These are phyloP conservation scores for Pleurotus eryngii DNA, from an alignment of 768 basidiomycete species.

Conservation along the genomic window DNA sequence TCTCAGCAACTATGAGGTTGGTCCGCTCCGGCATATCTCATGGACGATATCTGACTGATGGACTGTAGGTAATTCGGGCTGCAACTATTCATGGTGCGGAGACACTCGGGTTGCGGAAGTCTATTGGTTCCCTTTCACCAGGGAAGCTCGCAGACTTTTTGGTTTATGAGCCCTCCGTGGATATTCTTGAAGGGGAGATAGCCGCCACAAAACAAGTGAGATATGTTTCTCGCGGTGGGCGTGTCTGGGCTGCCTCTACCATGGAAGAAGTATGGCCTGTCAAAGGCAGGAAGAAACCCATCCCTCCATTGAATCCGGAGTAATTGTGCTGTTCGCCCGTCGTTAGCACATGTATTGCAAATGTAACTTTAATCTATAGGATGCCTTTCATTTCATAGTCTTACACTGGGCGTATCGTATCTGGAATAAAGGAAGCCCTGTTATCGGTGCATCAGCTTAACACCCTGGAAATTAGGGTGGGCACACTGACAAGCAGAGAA, in stretches of 20 bases:
- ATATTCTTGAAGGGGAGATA: slow-evolving; percentile 55
- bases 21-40: not conserved
- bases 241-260: slow-evolving; percentile 63
- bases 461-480: no score
- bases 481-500: no score
- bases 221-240: slow-evolving; percentile 64
- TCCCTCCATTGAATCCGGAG: slow-evolving; percentile 60
- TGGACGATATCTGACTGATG: not conserved
- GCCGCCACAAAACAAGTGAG: slow-evolving; percentile 45
- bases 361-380: no score
- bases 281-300: slow-evolving; percentile 47
- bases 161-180: slow-evolving; percentile 57
- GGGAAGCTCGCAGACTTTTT: slow-evolving; percentile 75
- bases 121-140: slow-evolving; percentile 58
- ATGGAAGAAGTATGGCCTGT: slow-evolving; percentile 76
- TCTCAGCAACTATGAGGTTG: slow-evolving; percentile 66
- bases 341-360: no score
- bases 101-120: slow-evolving; percentile 58
- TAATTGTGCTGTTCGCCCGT: slow-evolving; percentile 13
- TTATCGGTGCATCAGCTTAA: no score
- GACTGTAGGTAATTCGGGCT: slow-evolving; percentile 55
- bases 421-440: no score
- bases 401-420: no score
- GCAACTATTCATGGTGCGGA: slow-evolving; percentile 65
- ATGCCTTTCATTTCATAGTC: no score